These are phyloP conservation scores for Colletotrichum navitas DNA, from an alignment of 2,329 filamentous ascomycete genomes.

Conservation along the genomic window DNA sequence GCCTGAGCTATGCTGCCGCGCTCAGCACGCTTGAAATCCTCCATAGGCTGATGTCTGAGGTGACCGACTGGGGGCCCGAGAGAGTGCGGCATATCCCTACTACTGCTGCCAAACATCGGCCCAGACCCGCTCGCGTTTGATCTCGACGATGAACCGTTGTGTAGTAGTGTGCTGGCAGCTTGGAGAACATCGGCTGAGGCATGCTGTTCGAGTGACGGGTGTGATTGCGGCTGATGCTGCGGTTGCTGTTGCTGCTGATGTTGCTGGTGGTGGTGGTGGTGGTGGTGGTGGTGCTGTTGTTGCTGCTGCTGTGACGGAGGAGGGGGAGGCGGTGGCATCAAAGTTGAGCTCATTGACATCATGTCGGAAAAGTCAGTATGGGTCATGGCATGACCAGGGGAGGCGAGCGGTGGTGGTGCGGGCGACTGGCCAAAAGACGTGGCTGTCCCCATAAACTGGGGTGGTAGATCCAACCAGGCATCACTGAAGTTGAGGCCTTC, in stretches of 20 bases:
- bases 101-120: conserved; percentile 36
- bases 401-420: conserved; percentile 49
- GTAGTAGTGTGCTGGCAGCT: conserved; percentile 63
- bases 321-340: conserved; percentile 55
- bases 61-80: conserved; percentile 55
- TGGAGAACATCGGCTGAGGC: conserved; percentile 69
- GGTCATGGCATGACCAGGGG: conserved; percentile 47
- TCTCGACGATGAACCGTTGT: conserved; percentile 55
- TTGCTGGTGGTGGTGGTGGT: conserved; percentile 47
- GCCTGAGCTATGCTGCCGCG: conserved; percentile 48
- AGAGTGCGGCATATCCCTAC: conserved; percentile 39
- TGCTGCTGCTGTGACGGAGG: conserved; percentile 47
- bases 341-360: conserved; percentile 48
- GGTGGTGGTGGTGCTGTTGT: conserved; percentile 48
- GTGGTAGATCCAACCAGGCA: conserved; percentile 71
- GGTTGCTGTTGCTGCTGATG: conserved; percentile 48
- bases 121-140: conserved; percentile 44
- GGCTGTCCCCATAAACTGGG: conserved; percentile 73
- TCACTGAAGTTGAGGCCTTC: conserved; percentile 65
- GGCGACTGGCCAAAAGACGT: conserved; percentile 71
- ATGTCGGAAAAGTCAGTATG: conserved; percentile 46
- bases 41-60: conserved; percentile 57
- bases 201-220: conserved; percentile 46
- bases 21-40: conserved; percentile 58
- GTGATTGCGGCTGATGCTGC: conserved; percentile 43